Evolutionary conservation across 768 basidiomycete species (phyloP), one percentile per base, ranked within the genome.

Genomic region (Dentipellis sp.): DNA sequence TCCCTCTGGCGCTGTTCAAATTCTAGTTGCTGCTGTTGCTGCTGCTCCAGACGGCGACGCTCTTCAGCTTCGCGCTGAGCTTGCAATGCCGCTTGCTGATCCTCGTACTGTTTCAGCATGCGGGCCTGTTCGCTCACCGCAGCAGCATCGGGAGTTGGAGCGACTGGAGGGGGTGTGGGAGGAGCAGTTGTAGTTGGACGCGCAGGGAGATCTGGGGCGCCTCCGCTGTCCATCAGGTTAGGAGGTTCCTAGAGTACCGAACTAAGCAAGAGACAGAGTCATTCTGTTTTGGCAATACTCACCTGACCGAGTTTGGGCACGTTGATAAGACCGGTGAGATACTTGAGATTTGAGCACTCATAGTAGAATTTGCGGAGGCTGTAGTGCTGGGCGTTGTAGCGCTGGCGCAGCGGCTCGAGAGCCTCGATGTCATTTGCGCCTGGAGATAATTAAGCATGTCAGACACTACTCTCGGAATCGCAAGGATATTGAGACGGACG

Each of bases 271-370:
- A 35, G 12, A 54, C 35, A 4, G 55, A 37, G 7, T 10, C 22
- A 50, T 23, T 37, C 12, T 53, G 48, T 17, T 12, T 55, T 34
- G 54, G 50, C 56, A 12, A 53, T 48, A 58, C 81, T 42, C 65
- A 92, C 93, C 66, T 90, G 85, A 47, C 93, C 95, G 37, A 99
- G 79, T 70, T 98, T 99, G 10, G 97, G 97, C 2, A 99, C 94
- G 69, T 98, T 99, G 66, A 98, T 97, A 35, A 99, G 79, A 47
- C 94, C 91, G 10, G 97, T 99, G 53, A 99, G 73, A 71, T 97
- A 99, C 69, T 97, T 97, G 62, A 99, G 81, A 72, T 98, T 98
- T 10, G 94, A 97, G 68, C 97, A 99, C 68, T 99, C 97, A 68
- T 98, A 98, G 75, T 98, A 98, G 74, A 97, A 99, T 69, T 95